These are phyloP conservation scores for Trichosanthes truncata DNA, from an alignment of 306 rosid species.

Conservation along the genomic window DNA sequence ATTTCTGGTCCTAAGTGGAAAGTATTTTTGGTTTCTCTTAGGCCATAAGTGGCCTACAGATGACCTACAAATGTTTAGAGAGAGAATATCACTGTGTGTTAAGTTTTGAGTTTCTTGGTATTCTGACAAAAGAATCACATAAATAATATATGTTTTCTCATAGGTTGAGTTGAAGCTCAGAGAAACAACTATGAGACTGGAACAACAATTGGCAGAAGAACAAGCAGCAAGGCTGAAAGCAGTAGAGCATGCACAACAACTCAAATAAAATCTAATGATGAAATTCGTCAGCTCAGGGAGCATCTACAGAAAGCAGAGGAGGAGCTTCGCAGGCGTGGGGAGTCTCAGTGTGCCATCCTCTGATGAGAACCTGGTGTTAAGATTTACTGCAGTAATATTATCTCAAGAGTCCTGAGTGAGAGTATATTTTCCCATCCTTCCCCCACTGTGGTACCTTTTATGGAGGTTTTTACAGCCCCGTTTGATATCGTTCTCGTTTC, in stretches of 20 bases:
- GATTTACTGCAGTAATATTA: background rate
- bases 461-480: background rate
- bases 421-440: background rate
- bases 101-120: background rate
- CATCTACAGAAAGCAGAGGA: constrained; percentile 62
- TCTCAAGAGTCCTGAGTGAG: background rate
- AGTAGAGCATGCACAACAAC: constrained; percentile 42
- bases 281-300: constrained; percentile 54
- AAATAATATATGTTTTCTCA: background rate
- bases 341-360: constrained; percentile 47
- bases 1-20: background rate
- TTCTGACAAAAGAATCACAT: background rate
- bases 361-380: constrained; percentile 15
- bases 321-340: constrained; percentile 56
- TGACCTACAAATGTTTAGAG: background rate
- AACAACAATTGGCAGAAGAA: constrained; percentile 65
- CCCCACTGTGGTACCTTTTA: background rate
- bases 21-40: background rate
- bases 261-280: constrained; percentile 50
- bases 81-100: background rate
- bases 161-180: constrained; percentile 68
- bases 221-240: constrained; percentile 61
- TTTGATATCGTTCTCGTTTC: too few relatives aligned
- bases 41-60: background rate
- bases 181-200: constrained; percentile 57